Conservation (phyloP, 495 filamentous ascomycete genomes). For the Parmelia sp. region DNA sequence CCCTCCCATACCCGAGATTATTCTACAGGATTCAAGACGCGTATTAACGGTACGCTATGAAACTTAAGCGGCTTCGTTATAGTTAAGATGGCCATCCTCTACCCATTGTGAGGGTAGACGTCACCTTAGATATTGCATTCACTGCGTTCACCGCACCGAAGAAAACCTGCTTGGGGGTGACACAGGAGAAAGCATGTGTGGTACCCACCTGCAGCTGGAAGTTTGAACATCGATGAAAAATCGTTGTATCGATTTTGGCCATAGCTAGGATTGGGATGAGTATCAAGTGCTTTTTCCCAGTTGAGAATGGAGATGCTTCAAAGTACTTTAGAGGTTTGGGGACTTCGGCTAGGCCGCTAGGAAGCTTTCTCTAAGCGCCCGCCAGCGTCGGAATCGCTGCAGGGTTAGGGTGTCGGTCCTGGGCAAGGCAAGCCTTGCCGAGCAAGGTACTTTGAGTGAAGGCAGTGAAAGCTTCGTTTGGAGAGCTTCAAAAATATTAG, state of each 20-base stretch:
- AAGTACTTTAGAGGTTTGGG: too few relatives aligned
- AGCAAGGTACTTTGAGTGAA: background rate
- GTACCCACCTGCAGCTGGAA: background rate
- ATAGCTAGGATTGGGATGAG: background rate
- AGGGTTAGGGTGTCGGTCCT: background rate
- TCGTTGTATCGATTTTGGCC: background rate
- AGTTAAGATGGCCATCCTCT: background rate
- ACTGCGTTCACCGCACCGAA: background rate
- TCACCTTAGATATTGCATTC: background rate
- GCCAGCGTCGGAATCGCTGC: background rate
- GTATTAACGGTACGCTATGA: background rate
- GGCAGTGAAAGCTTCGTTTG: background rate
- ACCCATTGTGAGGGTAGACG: background rate
- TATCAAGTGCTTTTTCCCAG: background rate
- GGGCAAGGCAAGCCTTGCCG: background rate
- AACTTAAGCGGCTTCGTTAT: background rate
- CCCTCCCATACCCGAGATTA: background rate
- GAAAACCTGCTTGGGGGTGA: background rate
- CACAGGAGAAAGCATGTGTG: background rate
- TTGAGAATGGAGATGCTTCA: background rate
- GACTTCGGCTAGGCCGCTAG: background rate
- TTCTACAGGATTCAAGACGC: slow-evolving; percentile 1
- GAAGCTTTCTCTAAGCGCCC: background rate
- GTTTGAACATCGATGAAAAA: background rate
- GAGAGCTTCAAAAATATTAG: background rate